Base-by-base conservation (phyloP, 192 early-diverging fungal genomes). In the Backusella tarrabulga region DNA sequence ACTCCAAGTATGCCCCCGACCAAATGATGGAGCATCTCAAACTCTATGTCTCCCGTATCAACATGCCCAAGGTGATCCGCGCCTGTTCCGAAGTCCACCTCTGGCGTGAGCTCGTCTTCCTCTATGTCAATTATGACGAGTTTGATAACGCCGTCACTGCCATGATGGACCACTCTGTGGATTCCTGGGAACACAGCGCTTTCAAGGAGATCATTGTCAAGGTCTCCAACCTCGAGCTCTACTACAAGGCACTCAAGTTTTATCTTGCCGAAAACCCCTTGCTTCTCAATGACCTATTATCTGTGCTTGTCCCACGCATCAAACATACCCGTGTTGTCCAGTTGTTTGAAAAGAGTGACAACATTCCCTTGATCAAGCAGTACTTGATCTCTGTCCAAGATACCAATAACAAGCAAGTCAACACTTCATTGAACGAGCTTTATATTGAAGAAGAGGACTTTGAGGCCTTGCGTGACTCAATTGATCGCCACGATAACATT, bases 111-210 rank as follows among this genome's bases (percentile, higher is more conserved):
- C 89, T 99, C 46, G 97, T 99, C 44, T 99, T 98, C 89, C 81
- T 99, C 79, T 99, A 98, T 89, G 95, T 95, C 21, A 94, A 99
- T 83, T 98, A 99, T 81, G 98, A 99, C 75, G 98, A 99, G 86
- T 96, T 92, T 85, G 98, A 99, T 88, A 99, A 99, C 80, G 97
- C 98, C 8, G 93, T 96, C 1, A 87, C 94, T 77, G 93, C 96
- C 12, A 98, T 99, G 83, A 99, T 99, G 90, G 89, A 89, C 68
- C 97, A 99, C 83, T 93, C 98, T 9, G 91, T 94, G 4, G 94
- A 97, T 80, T 96, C 98, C 6, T 99, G 94, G 93, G 98, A 99
- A 79, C 98, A 99, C 76, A 89, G 91, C 60, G 91, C 89, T 36
- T 99, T 99, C 90, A 98, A 99, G 90, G 97, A 98, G 76, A 90